Evolutionary conservation across 106 monocot species (phyloP), one percentile per base, ranked within the genome.

Genomic region (Phalaenopsis aphrodite): DNA sequence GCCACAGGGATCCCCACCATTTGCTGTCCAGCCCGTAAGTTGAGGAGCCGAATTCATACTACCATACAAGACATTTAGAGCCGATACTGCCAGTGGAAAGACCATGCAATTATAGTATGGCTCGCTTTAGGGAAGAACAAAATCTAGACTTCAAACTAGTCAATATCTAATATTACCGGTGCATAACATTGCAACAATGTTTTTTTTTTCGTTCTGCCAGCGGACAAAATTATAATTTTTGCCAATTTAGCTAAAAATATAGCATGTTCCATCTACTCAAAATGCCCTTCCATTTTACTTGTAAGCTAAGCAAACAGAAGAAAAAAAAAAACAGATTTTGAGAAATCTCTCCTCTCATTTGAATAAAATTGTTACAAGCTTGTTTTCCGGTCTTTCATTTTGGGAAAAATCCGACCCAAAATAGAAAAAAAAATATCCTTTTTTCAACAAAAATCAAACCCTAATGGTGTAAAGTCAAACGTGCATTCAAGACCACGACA

Each of bases 1-100:
- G 14, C 87, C 87, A 41, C 92, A 92, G 2, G 92, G 92, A 80
- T 92, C 92, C 4, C 87, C 89, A 66, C 83, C 85, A 80, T 76
- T 92, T 65, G 78, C 12, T 17, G 75, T 82, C 92, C 92, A 92
- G 21, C 92, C 89, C n/a, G 42, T 87, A 1, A 92, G 82, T 77
- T 92, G 92, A 23, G 78, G 48, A 16, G 89, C 80, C 14, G 86
- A 92, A 81, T 92, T 92, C 78, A 92, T 78, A 82, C 82, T 83
- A 23, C 58, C 75, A 75, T 77, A 92, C 71, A 92, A 68, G 45
- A 72, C 78, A 82, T 87, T 89, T 64, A 92, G 92, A 79, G 82
- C 85, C 10, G 87, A 85, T 72, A 82, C 92, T 92, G 79, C 85
- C 21, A 1, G 5, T 14, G 4, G 39, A 38, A 39, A 69, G 38